A percentile compares a stretch with the other conserved stretches of the same genome.
Evolutionary conservation across 2,329 filamentous ascomycete species (phyloP).

Genomic region (Fusarium anthophilum): DNA sequence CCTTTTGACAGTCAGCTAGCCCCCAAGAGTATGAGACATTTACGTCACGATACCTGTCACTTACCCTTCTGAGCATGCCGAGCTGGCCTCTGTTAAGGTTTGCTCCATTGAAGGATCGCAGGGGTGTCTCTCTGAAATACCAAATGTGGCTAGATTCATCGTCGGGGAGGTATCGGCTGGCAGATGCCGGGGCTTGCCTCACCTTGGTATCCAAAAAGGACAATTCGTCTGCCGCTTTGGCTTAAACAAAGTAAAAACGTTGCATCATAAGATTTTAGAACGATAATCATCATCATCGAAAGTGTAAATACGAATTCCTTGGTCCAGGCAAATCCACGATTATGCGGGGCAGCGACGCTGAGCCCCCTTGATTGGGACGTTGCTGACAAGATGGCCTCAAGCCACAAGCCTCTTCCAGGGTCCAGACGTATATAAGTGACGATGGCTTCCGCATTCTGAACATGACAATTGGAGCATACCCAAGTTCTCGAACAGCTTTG

Average conservation of each 20-base stretch:
- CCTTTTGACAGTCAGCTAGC: not conserved
- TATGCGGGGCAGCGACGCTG: not conserved
- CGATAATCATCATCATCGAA: not conserved
- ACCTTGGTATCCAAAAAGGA: not conserved
- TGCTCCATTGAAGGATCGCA: not conserved
- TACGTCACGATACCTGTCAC: not conserved
- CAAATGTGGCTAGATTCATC: not conserved
- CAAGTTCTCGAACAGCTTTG: not conserved
- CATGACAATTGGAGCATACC: not conserved
- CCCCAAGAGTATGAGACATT: not conserved
- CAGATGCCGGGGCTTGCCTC: not conserved
- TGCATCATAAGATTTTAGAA: not conserved
- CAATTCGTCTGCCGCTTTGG: not conserved
- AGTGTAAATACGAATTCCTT: not conserved
- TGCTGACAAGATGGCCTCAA: not conserved
- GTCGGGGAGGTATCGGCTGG: not conserved
- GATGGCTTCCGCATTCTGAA: not conserved
- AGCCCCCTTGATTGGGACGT: not conserved
- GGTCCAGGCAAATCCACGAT: not conserved
- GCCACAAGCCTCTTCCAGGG: not conserved
- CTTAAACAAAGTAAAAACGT: not conserved
- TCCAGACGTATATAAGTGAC: not conserved
- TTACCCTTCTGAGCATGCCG: not conserved
- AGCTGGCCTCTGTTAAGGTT: not conserved
- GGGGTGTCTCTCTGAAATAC: not conserved